Conservation (phyloP, 352 stramenopile genomes). For the Thraustotheca clavata region DNA sequence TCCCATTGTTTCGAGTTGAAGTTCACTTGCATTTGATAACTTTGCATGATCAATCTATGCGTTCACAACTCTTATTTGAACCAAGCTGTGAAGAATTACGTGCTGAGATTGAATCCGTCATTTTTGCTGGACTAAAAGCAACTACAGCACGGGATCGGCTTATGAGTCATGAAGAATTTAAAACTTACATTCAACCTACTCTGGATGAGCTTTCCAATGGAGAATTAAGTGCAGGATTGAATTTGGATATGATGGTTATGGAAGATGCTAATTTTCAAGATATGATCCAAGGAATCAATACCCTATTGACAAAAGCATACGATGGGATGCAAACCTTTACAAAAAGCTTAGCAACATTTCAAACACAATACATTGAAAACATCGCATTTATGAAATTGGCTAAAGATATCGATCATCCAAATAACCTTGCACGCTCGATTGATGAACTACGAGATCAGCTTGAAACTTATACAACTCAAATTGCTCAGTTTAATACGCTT, state of each 20-base stretch:
- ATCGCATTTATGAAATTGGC: conserved; percentile 38
- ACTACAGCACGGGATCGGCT: conserved; percentile 56
- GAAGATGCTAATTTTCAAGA: conserved; percentile 52
- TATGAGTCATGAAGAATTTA: conserved; percentile 56
- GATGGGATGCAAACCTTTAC: conserved; percentile 44
- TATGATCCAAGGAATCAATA: conserved; percentile 42
- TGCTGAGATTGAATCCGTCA: conserved; percentile 53
- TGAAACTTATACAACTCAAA: conserved; percentile 55
- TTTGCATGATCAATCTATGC: background rate
- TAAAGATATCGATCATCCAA: conserved; percentile 25
- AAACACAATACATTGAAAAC: conserved; percentile 72
- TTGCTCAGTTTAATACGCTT: conserved; percentile 41
- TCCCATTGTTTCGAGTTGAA: conserved; percentile 71
- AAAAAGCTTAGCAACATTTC: conserved; percentile 52
- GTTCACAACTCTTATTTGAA: conserved; percentile 34
- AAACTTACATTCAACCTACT: conserved; percentile 49
- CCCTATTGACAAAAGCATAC: conserved; percentile 46
- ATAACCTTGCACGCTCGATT: conserved; percentile 26
- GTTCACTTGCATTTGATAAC: conserved; percentile 23
- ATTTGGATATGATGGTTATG: conserved; percentile 76
- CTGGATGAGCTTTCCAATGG: conserved; percentile 34
- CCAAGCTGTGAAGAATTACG: conserved; percentile 45
- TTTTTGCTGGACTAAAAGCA: conserved; percentile 57
- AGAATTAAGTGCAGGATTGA: conserved; percentile 37
- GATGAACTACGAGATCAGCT: conserved; percentile 56